Evolutionary conservation across 495 filamentous ascomycete genomes (phyloP), one percentile per base, ranked within the genome.

Genomic region (Podospora conica): DNA sequence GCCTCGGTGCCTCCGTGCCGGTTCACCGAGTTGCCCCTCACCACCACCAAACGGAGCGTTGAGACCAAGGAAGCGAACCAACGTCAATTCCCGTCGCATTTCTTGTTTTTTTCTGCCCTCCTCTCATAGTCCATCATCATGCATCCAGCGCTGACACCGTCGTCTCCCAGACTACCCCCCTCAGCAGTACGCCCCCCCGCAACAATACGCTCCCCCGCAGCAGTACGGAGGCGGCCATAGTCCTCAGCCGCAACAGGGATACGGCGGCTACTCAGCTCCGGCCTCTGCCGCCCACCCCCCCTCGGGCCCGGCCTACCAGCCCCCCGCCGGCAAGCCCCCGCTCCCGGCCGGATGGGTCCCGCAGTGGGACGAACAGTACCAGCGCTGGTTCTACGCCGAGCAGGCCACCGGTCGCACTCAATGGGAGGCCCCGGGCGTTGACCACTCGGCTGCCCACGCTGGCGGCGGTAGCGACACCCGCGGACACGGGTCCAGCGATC

Each of bases 381-480:
- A 86, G 61, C 84, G 84, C 62, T 88, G 83, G 73, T 86, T 84
- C 77, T 90, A 83, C 70, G 77, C 85, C 54, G 84, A 89, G 64
- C 76, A 84, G 53, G 73, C 82, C 33, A 87, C 83, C 10, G 86
- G 85, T 48, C 83, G 83, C 62, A 78, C 85, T 1, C 84, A 86
- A 67, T 90, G 85, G 84, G 86, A 87, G 65, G 75, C 77, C 0
- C 85, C 85, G 5, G 78, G 78, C 22, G 74, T 60, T 40, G 61
- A 72, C 24, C 63, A 68, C 27, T 65, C 64, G 12, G n/a, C n/a
- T 8, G 40, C 40, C 40, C n/a, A n/a, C n/a, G n/a, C n/a, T n/a
- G 24, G 31, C 20, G 48, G 11, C 18, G 29, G 29, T 18, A 56
- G 53, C n/a, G 64, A 69, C 57, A 60, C 27, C 20, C 69, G 68